phyloP scores from a whole-genome alignment of 1,284 basidiomycete genomes.

The Megacollybia platyphylla region DNA sequence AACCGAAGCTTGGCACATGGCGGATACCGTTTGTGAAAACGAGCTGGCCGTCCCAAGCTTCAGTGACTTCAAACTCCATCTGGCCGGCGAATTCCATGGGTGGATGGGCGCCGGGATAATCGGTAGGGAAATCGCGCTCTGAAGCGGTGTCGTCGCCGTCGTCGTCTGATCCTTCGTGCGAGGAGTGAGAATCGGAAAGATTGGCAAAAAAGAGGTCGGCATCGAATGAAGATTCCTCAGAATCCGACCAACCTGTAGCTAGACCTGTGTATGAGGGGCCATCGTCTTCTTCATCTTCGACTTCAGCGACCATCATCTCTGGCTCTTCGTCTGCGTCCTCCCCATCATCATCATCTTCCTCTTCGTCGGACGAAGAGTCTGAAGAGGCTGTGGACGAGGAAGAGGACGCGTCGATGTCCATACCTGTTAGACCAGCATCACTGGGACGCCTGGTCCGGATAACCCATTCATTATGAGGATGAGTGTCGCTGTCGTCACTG shows the following conservation, averaged over 20 bases:
- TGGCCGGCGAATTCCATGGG: conserved; percentile 17
- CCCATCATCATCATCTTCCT: conserved; percentile 31
- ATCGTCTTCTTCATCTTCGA: conserved; percentile 29
- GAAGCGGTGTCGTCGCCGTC: conserved; percentile 22
- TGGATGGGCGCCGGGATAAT: conserved; percentile 27
- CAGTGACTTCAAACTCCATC: conserved; percentile 46
- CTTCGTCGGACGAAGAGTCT: conserved; percentile 31
- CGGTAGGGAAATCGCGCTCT: conserved; percentile 22
- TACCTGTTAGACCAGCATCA: conserved; percentile 50
- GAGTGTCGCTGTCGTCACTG: conserved; percentile 25
- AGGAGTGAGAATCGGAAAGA: conserved; percentile 37
- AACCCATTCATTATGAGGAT: conserved; percentile 28
- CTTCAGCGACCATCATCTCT: conserved; percentile 28
- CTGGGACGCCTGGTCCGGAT: conserved; percentile 61
- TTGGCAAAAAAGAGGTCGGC: conserved; percentile 71
- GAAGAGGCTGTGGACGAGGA: neutral
- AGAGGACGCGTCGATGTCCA: conserved; percentile 28
- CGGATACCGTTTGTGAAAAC: conserved; percentile 51
- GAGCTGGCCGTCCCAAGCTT: conserved; percentile 61
- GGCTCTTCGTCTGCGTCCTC: conserved; percentile 35
- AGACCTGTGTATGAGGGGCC: conserved; percentile 40
- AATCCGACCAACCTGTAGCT: conserved; percentile 57
- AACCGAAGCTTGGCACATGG: conserved; percentile 36
- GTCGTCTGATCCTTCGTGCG: conserved; percentile 15
- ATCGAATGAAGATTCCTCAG: conserved; percentile 64